Evolutionary conservation across 129 eudicot species (phyloP).

Genomic region (Glebionis coronaria): DNA sequence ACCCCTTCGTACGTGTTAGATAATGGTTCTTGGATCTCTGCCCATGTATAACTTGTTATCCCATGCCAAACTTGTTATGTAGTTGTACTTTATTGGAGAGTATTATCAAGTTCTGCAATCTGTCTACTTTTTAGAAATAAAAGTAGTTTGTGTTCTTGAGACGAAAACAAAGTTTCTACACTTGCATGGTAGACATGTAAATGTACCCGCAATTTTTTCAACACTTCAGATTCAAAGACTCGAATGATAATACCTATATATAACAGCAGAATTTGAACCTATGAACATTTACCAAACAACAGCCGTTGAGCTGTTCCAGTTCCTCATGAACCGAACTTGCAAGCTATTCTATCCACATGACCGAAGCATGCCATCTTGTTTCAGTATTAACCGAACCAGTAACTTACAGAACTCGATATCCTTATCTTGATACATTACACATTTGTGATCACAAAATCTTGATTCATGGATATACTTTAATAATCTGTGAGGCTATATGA

Average conservation of each 20-base stretch:
- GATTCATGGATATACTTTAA: neutral
- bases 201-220: neutral
- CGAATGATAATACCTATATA: no score
- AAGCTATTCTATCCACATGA: neutral
- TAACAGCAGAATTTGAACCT: no score
- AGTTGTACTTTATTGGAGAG: neutral
- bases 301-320: no score
- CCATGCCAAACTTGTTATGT: neutral
- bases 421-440: conserved; percentile 3
- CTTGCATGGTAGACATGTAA: no score
- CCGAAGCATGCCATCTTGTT: conserved; percentile 14
- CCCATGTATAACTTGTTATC: neutral
- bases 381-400: neutral
- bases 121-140: no score
- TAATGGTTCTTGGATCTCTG: neutral
- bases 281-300: no score
- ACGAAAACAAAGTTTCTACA: no score
- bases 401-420: neutral
- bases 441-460: conserved; percentile 8
- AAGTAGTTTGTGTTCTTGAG: no score
- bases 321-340: neutral
- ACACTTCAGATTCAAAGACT: neutral
- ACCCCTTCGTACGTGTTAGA: neutral
- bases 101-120: neutral
- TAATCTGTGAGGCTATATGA: conserved; percentile 12